A percentile compares a stretch with the other conserved stretches of the same genome.
phyloP scores from a whole-genome alignment of 805 yeast species.

The Saccharomycopsis olivae region DNA sequence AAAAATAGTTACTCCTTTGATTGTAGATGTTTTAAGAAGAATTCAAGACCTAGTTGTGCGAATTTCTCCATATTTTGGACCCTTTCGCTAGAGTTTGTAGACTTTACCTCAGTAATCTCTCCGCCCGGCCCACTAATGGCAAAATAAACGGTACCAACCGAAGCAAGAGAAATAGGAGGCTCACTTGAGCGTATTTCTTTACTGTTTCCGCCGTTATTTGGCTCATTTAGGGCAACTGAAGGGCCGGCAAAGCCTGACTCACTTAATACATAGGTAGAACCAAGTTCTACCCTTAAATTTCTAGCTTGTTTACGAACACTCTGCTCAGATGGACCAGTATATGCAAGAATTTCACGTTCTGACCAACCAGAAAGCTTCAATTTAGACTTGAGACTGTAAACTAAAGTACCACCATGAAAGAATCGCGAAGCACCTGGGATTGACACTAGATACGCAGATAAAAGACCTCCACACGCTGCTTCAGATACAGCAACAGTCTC shows the following conservation, averaged over 20 bases:
- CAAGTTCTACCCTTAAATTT: slow-evolving; percentile 67
- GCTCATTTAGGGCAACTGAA: slow-evolving; percentile 23
- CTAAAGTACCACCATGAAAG: slow-evolving; percentile 75
- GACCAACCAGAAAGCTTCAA: slow-evolving; percentile 74
- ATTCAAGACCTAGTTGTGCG: slow-evolving; percentile 56
- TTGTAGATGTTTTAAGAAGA: slow-evolving; percentile 39
- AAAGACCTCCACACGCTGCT: slow-evolving; percentile 83
- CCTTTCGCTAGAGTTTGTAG: slow-evolving; percentile 43
- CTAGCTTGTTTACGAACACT: slow-evolving; percentile 73
- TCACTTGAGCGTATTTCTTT: not conserved
- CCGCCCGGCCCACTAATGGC: slow-evolving; percentile 62
- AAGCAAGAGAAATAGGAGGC: slow-evolving; percentile 2
- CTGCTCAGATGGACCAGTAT: slow-evolving; percentile 73
- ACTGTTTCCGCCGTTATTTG: not conserved
- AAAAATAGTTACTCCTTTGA: too few relatives aligned
- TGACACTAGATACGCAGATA: slow-evolving; percentile 71
- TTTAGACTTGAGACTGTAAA: slow-evolving; percentile 67
- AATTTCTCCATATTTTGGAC: slow-evolving; percentile 65
- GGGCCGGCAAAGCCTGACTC: slow-evolving; percentile 92
- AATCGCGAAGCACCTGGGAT: slow-evolving; percentile 80
- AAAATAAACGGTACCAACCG: slow-evolving; percentile 56
- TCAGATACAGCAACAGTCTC: slow-evolving; percentile 75
- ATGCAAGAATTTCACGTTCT: slow-evolving; percentile 52
- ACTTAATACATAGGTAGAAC: slow-evolving; percentile 70
- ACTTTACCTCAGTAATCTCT: slow-evolving; percentile 34